These are phyloP conservation scores for Chrysoporthe deuterocubensis DNA, from an alignment of 2,329 filamentous ascomycete species.

Conservation along the genomic window DNA sequence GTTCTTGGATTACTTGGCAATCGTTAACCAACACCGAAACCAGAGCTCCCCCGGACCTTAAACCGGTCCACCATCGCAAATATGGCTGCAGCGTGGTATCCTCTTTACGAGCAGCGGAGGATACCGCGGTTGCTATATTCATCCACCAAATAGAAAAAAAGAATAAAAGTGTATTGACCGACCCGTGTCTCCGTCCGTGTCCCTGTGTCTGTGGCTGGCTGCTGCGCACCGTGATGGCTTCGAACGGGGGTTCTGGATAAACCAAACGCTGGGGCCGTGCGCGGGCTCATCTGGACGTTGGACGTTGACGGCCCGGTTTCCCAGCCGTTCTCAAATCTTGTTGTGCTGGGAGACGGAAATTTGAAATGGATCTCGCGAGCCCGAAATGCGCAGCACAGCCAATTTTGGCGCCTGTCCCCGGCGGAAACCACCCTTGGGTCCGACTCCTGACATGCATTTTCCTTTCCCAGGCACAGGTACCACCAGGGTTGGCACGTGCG, in stretches of 20 bases:
- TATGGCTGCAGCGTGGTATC: constrained; percentile 23
- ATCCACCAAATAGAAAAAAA: constrained; percentile 10
- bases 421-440: not conserved
- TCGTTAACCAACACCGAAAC: constrained; percentile 8
- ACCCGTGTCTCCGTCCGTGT: not conserved
- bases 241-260: too few species aligned
- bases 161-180: constrained; percentile 1
- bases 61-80: constrained; percentile 18
- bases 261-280: too few species aligned
- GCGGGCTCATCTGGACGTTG: too few species aligned
- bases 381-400: not conserved
- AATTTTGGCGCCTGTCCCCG: not conserved
- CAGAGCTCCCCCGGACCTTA: constrained; percentile 15
- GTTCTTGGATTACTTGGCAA: constrained; percentile 24
- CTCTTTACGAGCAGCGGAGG: constrained; percentile 16
- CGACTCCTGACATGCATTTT: not conserved
- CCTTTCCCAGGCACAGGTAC: too few species aligned
- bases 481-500: too few species aligned
- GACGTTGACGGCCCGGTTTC: not conserved
- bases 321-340: not conserved
- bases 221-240: not conserved
- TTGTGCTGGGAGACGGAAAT: constrained; percentile 2
- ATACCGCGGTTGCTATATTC: constrained; percentile 7
- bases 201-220: not conserved
- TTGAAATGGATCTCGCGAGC: not conserved